phyloP scores from a whole-genome alignment of 495 filamentous ascomycete genomes.

The Hypoxylon intermedium region DNA sequence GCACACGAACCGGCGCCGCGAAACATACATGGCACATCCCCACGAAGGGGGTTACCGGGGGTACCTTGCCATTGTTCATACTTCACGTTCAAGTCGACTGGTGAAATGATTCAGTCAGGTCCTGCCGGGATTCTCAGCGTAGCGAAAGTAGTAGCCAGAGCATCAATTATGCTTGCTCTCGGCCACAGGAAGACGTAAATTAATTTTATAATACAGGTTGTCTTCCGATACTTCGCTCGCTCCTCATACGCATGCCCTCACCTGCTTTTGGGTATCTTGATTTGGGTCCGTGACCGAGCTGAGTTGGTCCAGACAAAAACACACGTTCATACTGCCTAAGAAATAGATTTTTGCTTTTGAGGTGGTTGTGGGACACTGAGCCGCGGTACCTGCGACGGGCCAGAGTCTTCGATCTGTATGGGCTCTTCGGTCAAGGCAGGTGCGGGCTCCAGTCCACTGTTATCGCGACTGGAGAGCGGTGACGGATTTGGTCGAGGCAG shows the following conservation, averaged over 20 bases:
- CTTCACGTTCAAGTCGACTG: constrained; percentile 3
- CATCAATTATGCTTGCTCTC: not conserved
- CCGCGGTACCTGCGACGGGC: constrained; percentile 47
- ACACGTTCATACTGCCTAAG: constrained; percentile 42
- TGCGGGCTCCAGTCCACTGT: constrained; percentile 25
- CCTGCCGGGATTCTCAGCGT: not conserved
- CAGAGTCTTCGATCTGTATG: constrained; percentile 41
- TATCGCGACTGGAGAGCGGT: constrained; percentile 35
- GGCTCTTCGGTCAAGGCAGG: constrained; percentile 50
- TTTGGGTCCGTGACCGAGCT: constrained; percentile 13
- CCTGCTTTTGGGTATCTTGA: constrained; percentile 6
- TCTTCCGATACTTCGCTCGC: constrained; percentile 28
- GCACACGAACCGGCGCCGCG: constrained; percentile 6
- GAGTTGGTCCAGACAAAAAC: constrained; percentile 32
- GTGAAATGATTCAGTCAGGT: not conserved
- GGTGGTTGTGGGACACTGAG: constrained; percentile 52
- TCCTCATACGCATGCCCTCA: constrained; percentile 3
- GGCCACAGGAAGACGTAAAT: constrained; percentile 24
- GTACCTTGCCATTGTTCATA: not conserved
- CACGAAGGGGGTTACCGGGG: not conserved
- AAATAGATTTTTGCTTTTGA: constrained; percentile 46
- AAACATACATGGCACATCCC: constrained; percentile 15
- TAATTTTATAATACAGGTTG: constrained; percentile 26
- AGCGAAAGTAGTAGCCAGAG: constrained; percentile 14
- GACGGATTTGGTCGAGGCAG: constrained; percentile 38